Base-by-base conservation (phyloP, 176 grass and related monocot species). In the Chloris gayana region DNA sequence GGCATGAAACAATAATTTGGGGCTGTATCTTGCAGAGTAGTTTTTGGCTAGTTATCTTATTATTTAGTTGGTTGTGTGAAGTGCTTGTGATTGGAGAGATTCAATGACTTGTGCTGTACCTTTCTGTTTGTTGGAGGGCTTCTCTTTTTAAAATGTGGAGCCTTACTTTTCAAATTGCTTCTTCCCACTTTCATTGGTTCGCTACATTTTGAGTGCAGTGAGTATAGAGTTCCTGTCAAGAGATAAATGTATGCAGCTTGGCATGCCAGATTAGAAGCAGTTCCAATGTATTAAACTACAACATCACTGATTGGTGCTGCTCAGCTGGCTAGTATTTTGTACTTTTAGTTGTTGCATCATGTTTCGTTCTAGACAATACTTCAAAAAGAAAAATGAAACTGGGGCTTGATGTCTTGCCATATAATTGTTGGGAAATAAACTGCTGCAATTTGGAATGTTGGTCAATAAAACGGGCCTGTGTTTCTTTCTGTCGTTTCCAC, bases 111-210 rank as follows among this genome's bases (percentile, higher is more conserved):
- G 34, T 30, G 38, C 2, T 37, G 64, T 82, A 41, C 24, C 31
- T 68, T 19, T 70, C 38, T 62, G 17, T 75, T 83, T 83, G 3
- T 30, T 50, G n/a, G 63, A 69, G 17, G 22, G 42, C 19, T 32
- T 64, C 31, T 73, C 45, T n/a, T 54, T 19, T 74, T 33, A 72
- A 32, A 73, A 46, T 24, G 25, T 47, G 68, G 47, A n/a, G 35
- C 59, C 18, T 14, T 3, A 14, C 49, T 10, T 35, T 69, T 32
- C 38, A 5, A 64, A 38, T n/a, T 24, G 61, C 41, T 44, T 44
- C 41, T 44, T 44, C 7, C 25, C 64, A 39, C 14, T 38, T 31
- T 88, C 69, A 32, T 80, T 74, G 6, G 39, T 73, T 39, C 4
- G 24, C 32, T 74, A 49, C 14, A 32, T 57, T 37, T 26, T 68